Conservation (phyloP, 2,329 filamentous ascomycete genomes). For the Cercospora janseana region DNA sequence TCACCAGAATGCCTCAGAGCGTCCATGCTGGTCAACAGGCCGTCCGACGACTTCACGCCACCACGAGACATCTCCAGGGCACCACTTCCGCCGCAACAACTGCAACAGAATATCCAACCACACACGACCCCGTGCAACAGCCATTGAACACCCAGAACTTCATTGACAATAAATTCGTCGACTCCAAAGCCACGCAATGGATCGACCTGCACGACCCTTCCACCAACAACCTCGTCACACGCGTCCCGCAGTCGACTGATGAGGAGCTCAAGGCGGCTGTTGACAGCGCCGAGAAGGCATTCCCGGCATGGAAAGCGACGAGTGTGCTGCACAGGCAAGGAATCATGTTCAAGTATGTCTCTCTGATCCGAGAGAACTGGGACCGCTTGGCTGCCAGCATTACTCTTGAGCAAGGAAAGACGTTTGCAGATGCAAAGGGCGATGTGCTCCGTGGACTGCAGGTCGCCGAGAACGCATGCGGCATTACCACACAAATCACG, state of each 20-base stretch:
- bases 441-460: conserved; percentile 80
- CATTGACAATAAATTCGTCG: conserved; percentile 73
- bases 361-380: conserved; percentile 79
- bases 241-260: conserved; percentile 78
- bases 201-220: conserved; percentile 80
- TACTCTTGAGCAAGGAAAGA: conserved; percentile 86
- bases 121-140: conserved; percentile 67
- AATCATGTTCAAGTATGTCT: conserved; percentile 84
- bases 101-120: conserved; percentile 63
- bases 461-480: conserved; percentile 79
- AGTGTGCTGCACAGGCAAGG: conserved; percentile 73
- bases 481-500: conserved; percentile 76
- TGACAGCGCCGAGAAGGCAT: conserved; percentile 72
- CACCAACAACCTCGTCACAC: conserved; percentile 80
- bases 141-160: conserved; percentile 76
- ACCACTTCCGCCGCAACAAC: conserved; percentile 51
- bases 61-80: conserved; percentile 53
- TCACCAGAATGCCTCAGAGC: conserved; percentile 35
- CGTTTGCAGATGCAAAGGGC: conserved; percentile 76
- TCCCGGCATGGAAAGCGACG: conserved; percentile 69
- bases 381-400: conserved; percentile 81
- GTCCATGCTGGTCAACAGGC: conserved; percentile 42
- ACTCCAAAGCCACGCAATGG: conserved; percentile 66
- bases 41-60: conserved; percentile 54
- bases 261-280: conserved; percentile 73